Conservation (phyloP, 2,329 filamentous ascomycete genomes). For the Alternaria alternata region DNA sequence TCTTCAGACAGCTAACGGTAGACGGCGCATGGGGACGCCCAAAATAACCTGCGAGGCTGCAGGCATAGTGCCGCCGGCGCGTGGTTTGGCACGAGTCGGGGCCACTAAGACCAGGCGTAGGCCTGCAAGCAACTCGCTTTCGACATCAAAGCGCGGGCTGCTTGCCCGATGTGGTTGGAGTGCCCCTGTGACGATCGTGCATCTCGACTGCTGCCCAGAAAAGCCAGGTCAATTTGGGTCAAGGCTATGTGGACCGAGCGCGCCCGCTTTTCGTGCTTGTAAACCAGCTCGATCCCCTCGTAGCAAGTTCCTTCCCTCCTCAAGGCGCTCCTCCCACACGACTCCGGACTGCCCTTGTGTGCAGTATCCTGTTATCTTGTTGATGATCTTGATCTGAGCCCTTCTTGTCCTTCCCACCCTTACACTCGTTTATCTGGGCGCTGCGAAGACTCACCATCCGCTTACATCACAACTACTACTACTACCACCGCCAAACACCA, state of each 20-base stretch:
- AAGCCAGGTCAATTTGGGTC: slow-evolving; percentile 8
- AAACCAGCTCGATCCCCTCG: slow-evolving; percentile 34
- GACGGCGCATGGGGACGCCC: slow-evolving; percentile 28
- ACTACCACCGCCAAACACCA: slow-evolving; percentile 10
- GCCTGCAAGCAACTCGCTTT: slow-evolving; percentile 20
- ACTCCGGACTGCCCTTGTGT: slow-evolving; percentile 33
- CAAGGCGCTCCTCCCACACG: slow-evolving; percentile 27
- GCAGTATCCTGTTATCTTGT: slow-evolving; percentile 15
- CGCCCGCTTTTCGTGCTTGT: slow-evolving; percentile 30
- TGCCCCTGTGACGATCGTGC: slow-evolving; percentile 34
- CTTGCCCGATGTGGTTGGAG: slow-evolving; percentile 22
- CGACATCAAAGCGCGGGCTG: slow-evolving; percentile 20
- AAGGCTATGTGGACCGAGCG: slow-evolving; percentile 19
- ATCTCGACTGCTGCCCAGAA: slow-evolving; percentile 14
- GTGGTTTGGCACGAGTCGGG: slow-evolving; percentile 10
- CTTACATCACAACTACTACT: not conserved
- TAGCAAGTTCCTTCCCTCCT: slow-evolving; percentile 11
- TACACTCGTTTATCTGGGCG: slow-evolving; percentile 39
- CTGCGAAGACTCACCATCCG: slow-evolving; percentile 4
- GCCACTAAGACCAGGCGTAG: slow-evolving; percentile 15
- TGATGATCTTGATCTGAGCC: slow-evolving; percentile 25
- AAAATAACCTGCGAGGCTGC: slow-evolving; percentile 32
- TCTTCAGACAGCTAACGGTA: slow-evolving; percentile 31
- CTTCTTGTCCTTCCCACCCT: slow-evolving; percentile 24
- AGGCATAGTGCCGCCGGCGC: slow-evolving; percentile 12